These are phyloP conservation scores for Skeletonema marinoi DNA, from an alignment of 108 stramenopile species.

Conservation along the genomic window DNA sequence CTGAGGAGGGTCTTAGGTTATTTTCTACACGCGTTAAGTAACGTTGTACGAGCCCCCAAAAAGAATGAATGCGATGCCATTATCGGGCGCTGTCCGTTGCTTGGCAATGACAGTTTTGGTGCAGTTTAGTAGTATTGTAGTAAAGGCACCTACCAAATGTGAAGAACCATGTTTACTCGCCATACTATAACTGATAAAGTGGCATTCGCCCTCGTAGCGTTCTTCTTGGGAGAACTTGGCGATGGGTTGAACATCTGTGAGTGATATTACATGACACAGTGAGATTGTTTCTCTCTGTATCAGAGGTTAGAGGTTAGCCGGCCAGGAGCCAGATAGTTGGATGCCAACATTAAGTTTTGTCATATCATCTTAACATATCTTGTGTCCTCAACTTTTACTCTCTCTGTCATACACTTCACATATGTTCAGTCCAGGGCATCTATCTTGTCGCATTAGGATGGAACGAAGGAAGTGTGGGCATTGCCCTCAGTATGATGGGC, in stretches of 20 bases:
- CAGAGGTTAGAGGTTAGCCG: too few species aligned
- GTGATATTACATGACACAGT: neutral
- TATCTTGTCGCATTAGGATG: constrained; percentile 85
- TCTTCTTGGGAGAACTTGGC: constrained; percentile 79
- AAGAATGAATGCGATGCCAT: neutral
- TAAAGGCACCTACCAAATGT: neutral
- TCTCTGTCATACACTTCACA: neutral
- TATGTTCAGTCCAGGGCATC: constrained; percentile 71
- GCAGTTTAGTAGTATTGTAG: too few species aligned
- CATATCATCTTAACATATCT: neutral
- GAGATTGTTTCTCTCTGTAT: too few species aligned
- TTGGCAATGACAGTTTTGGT: neutral
- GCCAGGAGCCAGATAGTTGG: too few species aligned
- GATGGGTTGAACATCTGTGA: constrained; percentile 83
- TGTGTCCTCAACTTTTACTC: neutral
- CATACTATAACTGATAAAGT: constrained; percentile 32
- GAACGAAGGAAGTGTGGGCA: constrained; percentile 84
- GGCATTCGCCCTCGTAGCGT: constrained; percentile 78
- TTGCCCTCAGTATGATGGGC: constrained; percentile 81
- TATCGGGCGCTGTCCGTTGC: too few species aligned
- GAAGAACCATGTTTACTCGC: neutral
- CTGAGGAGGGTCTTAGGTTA: too few species aligned
- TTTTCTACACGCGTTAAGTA: too few species aligned
- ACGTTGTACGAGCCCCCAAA: neutral
- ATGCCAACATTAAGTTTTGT: too few species aligned